Evolutionary conservation across 2,329 filamentous ascomycete species (phyloP).

Genomic region (Aspergillus novofumigatus): DNA sequence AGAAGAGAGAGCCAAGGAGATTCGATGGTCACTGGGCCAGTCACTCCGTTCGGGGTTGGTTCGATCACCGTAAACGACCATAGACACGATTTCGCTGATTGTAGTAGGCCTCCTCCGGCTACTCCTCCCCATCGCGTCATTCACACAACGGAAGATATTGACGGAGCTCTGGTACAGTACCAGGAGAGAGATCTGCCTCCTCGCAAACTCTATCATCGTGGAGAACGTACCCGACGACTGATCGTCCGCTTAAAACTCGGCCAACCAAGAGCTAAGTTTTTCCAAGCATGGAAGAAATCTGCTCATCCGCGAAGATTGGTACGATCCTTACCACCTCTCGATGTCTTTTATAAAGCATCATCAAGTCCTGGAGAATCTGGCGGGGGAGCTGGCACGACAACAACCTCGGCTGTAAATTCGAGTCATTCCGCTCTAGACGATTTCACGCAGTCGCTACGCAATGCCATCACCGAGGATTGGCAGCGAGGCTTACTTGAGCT

Average conservation of each 20-base stretch:
- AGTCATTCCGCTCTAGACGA: background rate
- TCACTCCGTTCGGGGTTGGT: background rate
- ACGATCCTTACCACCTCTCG: background rate
- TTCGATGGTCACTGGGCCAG: background rate
- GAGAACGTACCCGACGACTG: background rate
- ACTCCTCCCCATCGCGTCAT: background rate
- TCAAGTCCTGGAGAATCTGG: background rate
- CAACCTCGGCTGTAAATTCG: background rate
- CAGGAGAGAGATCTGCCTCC: background rate
- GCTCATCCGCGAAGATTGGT: background rate
- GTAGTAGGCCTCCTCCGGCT: background rate
- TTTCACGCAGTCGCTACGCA: constrained; percentile 5
- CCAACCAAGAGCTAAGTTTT: background rate
- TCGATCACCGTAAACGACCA: background rate
- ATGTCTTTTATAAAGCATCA: background rate
- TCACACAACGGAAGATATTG: background rate
- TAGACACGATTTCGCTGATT: background rate
- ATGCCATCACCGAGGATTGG: constrained; percentile 13
- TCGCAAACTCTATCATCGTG: background rate
- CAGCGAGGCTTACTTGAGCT: constrained; percentile 8
- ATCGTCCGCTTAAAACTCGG: background rate
- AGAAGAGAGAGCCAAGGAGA: constrained; percentile 16
- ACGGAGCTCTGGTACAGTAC: background rate
- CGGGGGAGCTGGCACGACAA: background rate
- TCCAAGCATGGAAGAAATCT: background rate